Conservation (phyloP, 306 rosid species). For the Rosa rugosa region DNA sequence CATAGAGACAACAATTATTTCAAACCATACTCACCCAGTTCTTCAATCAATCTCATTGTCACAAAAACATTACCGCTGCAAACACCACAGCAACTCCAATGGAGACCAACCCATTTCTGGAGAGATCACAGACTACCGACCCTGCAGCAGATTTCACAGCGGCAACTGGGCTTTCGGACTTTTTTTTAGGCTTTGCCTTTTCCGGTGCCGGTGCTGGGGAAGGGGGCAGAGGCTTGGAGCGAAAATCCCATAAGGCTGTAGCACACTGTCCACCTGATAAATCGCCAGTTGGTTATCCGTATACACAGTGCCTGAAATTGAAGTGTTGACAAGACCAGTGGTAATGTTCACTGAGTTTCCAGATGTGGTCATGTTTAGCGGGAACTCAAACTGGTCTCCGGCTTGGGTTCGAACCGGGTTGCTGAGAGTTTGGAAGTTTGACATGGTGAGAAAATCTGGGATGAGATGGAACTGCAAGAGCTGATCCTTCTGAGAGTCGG, state of each 20-base stretch:
- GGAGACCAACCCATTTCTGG: constrained; percentile 22
- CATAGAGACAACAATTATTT: constrained; percentile 12
- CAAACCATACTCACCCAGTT: background rate
- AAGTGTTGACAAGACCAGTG: constrained; percentile 64
- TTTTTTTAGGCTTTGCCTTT: constrained; percentile 23
- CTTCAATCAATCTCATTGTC: constrained; percentile 5
- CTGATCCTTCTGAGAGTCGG: constrained; percentile 51
- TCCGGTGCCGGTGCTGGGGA: constrained; percentile 42
- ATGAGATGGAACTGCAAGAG: constrained; percentile 62
- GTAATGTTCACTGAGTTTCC: constrained; percentile 59
- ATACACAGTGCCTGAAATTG: constrained; percentile 56
- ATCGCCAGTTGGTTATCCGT: constrained; percentile 50
- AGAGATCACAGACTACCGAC: background rate
- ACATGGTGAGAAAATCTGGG: constrained; percentile 40
- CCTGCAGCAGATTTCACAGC: constrained; percentile 39
- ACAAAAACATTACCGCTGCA: constrained; percentile 21
- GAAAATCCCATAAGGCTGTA: constrained; percentile 61
- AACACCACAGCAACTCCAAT: constrained; percentile 31
- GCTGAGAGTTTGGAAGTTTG: constrained; percentile 64
- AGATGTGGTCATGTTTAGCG: constrained; percentile 45
- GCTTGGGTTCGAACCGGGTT: constrained; percentile 75
- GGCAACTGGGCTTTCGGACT: constrained; percentile 14
- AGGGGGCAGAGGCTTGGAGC: constrained; percentile 36
- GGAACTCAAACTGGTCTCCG: constrained; percentile 53
- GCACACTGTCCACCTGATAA: constrained; percentile 57